A percentile compares a stretch with the other conserved stretches of the same genome.
These are phyloP conservation scores for Microthlaspi erraticum DNA, from an alignment of 345 rosid species.

Conservation along the genomic window DNA sequence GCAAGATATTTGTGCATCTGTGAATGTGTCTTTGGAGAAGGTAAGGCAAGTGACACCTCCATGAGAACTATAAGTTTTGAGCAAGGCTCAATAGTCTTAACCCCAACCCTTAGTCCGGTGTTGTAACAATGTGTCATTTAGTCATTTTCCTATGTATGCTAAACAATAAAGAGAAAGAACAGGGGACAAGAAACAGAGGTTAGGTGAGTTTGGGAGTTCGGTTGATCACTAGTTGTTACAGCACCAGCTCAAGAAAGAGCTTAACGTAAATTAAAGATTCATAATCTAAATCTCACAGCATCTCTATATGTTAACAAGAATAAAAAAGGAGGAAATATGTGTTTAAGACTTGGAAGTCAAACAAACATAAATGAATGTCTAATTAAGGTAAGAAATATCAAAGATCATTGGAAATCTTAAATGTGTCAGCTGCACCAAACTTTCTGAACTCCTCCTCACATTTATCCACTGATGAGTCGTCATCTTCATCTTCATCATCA, in stretches of 20 bases:
- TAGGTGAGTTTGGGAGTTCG: not conserved
- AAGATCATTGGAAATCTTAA: conserved; percentile 62
- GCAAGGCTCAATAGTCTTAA: not conserved
- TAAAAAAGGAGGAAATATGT: too few relatives aligned
- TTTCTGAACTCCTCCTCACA: conserved; percentile 54
- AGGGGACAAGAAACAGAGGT: conserved; percentile 5
- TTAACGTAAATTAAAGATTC: too few relatives aligned
- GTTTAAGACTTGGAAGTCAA: too few relatives aligned
- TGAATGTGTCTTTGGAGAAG: conserved; percentile 6
- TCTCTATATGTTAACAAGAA: too few relatives aligned
- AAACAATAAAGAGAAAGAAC: not conserved
- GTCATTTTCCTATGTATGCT: not conserved
- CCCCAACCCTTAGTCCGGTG: too few relatives aligned
- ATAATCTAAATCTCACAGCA: too few relatives aligned
- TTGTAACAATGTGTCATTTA: not conserved
- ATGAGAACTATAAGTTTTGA: not conserved
- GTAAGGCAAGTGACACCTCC: not conserved
- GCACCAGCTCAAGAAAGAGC: not conserved
- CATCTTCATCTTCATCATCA: conserved; percentile 50
- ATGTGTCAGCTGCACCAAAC: conserved; percentile 82
- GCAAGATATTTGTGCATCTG: not conserved
- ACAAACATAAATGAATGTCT: not conserved
- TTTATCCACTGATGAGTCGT: conserved; percentile 32
- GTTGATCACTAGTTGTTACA: not conserved
- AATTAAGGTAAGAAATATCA: conserved; percentile 62